These are phyloP conservation scores for Zygoascus bituminiphila DNA, from an alignment of 805 yeast genomes.

Conservation along the genomic window DNA sequence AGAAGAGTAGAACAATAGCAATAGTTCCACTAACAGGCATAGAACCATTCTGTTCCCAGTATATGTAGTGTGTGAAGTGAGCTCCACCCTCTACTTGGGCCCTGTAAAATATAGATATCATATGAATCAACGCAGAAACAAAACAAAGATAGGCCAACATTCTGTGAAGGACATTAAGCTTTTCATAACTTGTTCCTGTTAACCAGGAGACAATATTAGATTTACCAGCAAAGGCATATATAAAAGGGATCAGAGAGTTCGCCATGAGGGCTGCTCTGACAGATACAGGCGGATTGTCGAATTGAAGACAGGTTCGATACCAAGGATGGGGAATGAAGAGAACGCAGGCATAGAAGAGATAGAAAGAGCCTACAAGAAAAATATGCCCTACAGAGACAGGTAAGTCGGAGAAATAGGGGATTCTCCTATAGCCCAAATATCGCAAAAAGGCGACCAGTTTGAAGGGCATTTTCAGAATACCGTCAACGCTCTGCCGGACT, in stretches of 20 bases:
- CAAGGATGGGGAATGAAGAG: constrained; percentile 14
- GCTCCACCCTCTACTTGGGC: constrained; percentile 16
- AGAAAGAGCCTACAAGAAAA: constrained; percentile 4
- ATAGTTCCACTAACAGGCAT: constrained; percentile 7
- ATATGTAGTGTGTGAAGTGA: not conserved
- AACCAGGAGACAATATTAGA: constrained; percentile 12
- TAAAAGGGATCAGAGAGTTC: constrained; percentile 18
- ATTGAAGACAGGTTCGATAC: constrained; percentile 14
- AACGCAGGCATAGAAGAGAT: constrained; percentile 6
- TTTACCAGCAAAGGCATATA: constrained; percentile 17
- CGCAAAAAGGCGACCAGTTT: constrained; percentile 9
- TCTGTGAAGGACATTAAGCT: constrained; percentile 14
- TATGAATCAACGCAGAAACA: constrained; percentile 15
- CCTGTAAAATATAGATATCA: constrained; percentile 12
- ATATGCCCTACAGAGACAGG: constrained; percentile 12
- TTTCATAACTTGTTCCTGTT: constrained; percentile 17
- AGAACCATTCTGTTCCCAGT: not conserved
- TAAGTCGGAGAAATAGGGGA: constrained; percentile 8
- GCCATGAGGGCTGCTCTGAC: constrained; percentile 17
- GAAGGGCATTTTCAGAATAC: not conserved
- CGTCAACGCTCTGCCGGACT: not conserved
- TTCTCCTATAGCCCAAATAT: constrained; percentile 11
- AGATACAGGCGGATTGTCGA: constrained; percentile 19
- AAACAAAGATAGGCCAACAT: constrained; percentile 13
- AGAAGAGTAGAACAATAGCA: constrained; percentile 9